Evolutionary conservation across 176 grass and related monocot genomes (phyloP).

Genomic region (Oryza australiensis): DNA sequence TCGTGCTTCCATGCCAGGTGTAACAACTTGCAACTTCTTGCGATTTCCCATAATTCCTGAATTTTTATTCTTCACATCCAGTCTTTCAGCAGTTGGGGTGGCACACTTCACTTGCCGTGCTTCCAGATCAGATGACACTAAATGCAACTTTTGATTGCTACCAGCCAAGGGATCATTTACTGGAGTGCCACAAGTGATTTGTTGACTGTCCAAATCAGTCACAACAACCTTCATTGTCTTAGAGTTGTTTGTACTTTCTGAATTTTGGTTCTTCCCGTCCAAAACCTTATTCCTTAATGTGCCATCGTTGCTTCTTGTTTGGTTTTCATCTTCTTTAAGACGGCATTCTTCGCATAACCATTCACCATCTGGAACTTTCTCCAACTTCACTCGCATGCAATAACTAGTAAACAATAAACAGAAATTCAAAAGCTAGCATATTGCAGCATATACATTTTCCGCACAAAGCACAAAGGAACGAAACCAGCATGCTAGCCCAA

Average conservation of each 20-base stretch:
- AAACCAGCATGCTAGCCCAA: background rate
- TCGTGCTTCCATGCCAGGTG: slow-evolving; percentile 30
- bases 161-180: slow-evolving; percentile 32
- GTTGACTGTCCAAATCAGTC: slow-evolving; percentile 30
- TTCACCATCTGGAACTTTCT: slow-evolving; percentile 86
- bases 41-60: slow-evolving; percentile 30
- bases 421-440: slow-evolving; percentile 39
- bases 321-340: slow-evolving; percentile 51
- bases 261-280: slow-evolving; percentile 47
- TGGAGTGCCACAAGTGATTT: slow-evolving; percentile 28
- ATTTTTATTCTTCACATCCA: slow-evolving; percentile 46
- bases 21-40: slow-evolving; percentile 45
- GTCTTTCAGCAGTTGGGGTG: slow-evolving; percentile 39
- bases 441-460: background rate
- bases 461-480: slow-evolving; percentile 2
- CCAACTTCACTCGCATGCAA: slow-evolving; percentile 91
- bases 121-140: slow-evolving; percentile 29
- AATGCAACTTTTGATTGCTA: slow-evolving; percentile 37
- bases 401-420: slow-evolving; percentile 62
- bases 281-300: background rate
- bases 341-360: slow-evolving; percentile 99
- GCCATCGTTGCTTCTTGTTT: slow-evolving; percentile 33
- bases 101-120: slow-evolving; percentile 25
- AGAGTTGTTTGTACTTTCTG: slow-evolving; percentile 38
- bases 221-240: slow-evolving; percentile 43